Evolutionary conservation across 106 monocot species (phyloP).

Genomic region (Allium fistulosum): DNA sequence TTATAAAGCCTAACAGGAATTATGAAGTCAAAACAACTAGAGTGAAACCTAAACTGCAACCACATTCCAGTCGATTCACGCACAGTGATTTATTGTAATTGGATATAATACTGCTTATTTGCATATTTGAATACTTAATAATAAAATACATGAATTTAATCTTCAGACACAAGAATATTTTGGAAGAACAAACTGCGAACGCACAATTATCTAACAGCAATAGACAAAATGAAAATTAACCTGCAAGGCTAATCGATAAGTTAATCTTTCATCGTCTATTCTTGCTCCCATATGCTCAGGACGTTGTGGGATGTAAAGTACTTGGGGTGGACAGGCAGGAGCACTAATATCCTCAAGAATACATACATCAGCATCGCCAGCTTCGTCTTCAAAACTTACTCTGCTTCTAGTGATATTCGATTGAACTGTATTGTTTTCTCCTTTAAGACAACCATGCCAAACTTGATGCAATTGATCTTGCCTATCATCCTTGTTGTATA

Average conservation of each 20-base stretch:
- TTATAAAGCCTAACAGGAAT: too few species aligned
- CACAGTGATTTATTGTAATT: too few species aligned
- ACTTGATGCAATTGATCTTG: constrained; percentile 9
- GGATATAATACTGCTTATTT: too few species aligned
- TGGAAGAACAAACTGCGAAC: neutral
- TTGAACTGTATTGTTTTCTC: constrained; percentile 2
- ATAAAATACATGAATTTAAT: too few species aligned
- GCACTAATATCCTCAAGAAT: constrained; percentile 61
- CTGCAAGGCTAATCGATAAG: constrained; percentile 71
- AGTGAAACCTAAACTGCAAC: too few species aligned
- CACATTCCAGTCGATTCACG: too few species aligned
- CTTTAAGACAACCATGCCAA: constrained; percentile 8
- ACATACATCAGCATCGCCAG: constrained; percentile 53
- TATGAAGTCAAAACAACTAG: too few species aligned
- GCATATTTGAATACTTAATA: too few species aligned
- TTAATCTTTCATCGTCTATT: constrained; percentile 56
- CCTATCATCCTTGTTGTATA: constrained; percentile 12
- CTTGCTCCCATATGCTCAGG: constrained; percentile 26
- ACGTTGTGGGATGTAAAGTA: constrained; percentile 1
- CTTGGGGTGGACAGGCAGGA: constrained; percentile 4
- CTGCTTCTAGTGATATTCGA: constrained; percentile 8
- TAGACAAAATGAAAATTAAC: constrained; percentile 21
- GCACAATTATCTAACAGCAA: neutral
- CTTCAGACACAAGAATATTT: too few species aligned
- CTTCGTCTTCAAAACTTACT: constrained; percentile 30